Conservation (phyloP, 2,329 filamentous ascomycete species). For the Gyromitra esculenta region DNA sequence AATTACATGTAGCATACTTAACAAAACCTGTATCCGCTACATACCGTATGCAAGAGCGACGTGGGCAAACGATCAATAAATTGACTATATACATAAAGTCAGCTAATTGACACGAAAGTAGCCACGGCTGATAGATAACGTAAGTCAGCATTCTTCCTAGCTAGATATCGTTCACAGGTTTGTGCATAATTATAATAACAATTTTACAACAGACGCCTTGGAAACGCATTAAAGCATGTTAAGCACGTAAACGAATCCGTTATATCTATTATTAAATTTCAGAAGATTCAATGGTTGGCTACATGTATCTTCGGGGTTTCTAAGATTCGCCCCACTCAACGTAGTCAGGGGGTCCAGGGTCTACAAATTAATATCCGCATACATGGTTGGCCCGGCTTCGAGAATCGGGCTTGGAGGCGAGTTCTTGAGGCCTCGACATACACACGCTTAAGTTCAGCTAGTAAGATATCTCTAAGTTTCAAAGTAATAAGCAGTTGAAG, state of each 20-base stretch:
- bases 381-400: neutral
- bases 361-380: neutral
- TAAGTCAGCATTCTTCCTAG: too few relatives aligned
- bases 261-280: neutral
- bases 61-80: too few relatives aligned
- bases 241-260: neutral
- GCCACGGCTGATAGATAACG: too few relatives aligned
- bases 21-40: neutral
- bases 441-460: neutral
- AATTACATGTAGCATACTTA: neutral
- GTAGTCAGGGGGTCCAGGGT: neutral
- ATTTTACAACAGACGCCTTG: too few relatives aligned
- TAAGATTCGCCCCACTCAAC: neutral
- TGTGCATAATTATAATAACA: too few relatives aligned
- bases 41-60: neutral
- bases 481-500: neutral
- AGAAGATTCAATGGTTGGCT: neutral
- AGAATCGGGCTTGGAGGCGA: neutral
- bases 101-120: too few relatives aligned
- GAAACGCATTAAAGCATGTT: neutral
- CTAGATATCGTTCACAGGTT: too few relatives aligned
- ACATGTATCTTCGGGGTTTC: neutral
- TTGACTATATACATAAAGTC: too few relatives aligned
- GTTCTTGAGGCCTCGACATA: neutral
- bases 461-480: neutral